Base-by-base conservation (phyloP, 805 yeast genomes). In the Teunomyces panamensis region DNA sequence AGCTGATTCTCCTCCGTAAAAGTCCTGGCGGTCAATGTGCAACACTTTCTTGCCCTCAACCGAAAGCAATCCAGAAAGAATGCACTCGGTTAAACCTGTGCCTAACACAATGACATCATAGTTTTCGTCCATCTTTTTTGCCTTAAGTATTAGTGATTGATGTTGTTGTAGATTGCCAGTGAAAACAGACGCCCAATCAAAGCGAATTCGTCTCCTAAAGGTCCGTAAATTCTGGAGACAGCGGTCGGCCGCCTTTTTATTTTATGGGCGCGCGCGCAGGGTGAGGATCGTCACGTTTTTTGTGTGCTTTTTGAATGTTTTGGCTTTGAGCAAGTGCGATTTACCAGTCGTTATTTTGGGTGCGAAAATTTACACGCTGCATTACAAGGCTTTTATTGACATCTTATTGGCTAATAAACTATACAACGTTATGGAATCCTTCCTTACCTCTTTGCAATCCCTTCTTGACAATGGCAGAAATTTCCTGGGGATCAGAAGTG, bases 31-130 rank as follows among this genome's bases (percentile, higher is more conserved):
- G 67, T 94, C 99, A 53, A 94, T 90, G 70, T 94, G 99, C 48
- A 94, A 78, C 6, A 94, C 98, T 64, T 94, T 94, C 75, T 94
- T 92, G 53, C 98, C 98, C 62, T 94, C 98, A n/a, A 92, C 96
- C 8, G 97, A 89, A 41, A 94, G 77, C 45, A 94, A 71, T 3
- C 99, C 99, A 1, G 97, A 89, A 39, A 94, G 79, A 50, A 94
- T 86, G 74, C 99, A 94, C 68, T 94, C 99, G 41, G 97, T 92
- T 54, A 94, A 79, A n/a, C 99, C 99, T 50, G 81, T 77, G 62
- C 98, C 99, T 50, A 92, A 78, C 26, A 92, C 97, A 57, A 94
- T 92, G 51, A 92, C 97, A 74, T 94, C 99, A 81, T 91, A 94
- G 55, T 88, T 82, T 69, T 91, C 97, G 71, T 94, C 98, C 96